Base-by-base conservation (phyloP, 2,329 filamentous ascomycete species). In the Hymenoscyphus albidus region DNA sequence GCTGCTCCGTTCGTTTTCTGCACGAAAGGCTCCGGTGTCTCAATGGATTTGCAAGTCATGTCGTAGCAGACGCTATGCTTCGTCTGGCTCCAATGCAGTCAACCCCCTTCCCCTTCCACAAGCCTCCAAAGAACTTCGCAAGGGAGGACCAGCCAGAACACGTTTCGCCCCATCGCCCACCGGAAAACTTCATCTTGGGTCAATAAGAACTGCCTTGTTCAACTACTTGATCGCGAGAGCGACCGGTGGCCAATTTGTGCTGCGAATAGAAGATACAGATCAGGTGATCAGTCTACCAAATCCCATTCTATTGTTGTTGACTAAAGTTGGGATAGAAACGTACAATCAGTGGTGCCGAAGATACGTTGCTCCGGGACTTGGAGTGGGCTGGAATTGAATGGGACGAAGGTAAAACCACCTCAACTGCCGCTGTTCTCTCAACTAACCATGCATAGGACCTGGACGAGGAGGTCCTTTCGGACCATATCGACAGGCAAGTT, bases 161-260 rank as follows among this genome's bases (percentile, higher is more conserved):
- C 88, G 95, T 58, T 99, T 99, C 77, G 95, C 96, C 0, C 95
- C 95, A 0, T 98, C 95, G 1, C 95, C 95, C 0, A 99, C 95
- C 0, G 95, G 95, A 1, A 93, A 94, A 72, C 83, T 99, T 31
- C 95, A 99, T 77, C 82, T 99, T 13, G 95, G 95, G 3, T 97
- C 93, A 0, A 78, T 99, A 42, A 84, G 95, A 65, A 99, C 95
- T 0, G 96, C 96, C 0, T 78, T 99, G n/a, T 98, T 93, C 80
- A 98, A 97, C 74, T 97, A 94, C 70, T 80, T 99, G 4, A 83
- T 96, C n/a, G 93, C 95, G 0, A 91, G 88, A 73, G 87, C 89
- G 2, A 97, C 95, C 0, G 88, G 90, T 4, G 95, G 95, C 6
- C 90, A 96, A 75, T 99, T 99, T 73, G 78, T 99, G 12, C 80